Conservation (phyloP, 2,329 filamentous ascomycete genomes). For the Apiospora pterosperma region DNA sequence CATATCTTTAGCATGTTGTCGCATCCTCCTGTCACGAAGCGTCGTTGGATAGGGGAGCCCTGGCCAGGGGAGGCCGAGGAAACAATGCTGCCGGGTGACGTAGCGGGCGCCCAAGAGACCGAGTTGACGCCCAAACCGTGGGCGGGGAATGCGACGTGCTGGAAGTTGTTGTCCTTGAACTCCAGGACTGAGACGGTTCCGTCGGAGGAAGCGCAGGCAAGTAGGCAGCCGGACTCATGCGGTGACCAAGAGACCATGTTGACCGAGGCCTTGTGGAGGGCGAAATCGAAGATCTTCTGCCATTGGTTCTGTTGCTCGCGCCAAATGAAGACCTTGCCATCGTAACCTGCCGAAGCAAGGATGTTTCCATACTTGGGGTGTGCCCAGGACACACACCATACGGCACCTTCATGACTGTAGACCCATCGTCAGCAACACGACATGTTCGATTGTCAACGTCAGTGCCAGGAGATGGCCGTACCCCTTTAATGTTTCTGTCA, state of each 20-base stretch:
- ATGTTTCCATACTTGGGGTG: constrained; percentile 99
- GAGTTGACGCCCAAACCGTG: constrained; percentile 94
- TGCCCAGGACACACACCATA: constrained; percentile 98
- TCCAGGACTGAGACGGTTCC: constrained; percentile 92
- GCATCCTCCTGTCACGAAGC: constrained; percentile 92
- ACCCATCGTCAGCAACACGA: not conserved
- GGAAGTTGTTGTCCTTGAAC: constrained; percentile 94
- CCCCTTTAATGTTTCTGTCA: constrained; percentile 94
- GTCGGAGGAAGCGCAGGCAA: constrained; percentile 92
- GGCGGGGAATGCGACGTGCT: constrained; percentile 83
- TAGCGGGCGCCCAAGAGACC: constrained; percentile 90
- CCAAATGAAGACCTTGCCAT: constrained; percentile 98
- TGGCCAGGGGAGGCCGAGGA: constrained; percentile 60
- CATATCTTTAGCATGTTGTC: constrained; percentile 95
- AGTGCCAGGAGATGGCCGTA: constrained; percentile 38
- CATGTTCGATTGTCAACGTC: not conserved
- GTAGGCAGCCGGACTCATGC: constrained; percentile 89
- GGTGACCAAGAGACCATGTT: constrained; percentile 98
- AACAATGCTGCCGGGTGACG: constrained; percentile 78
- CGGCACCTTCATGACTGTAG: constrained; percentile 85
- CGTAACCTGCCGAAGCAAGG: constrained; percentile 90
- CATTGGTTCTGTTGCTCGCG: constrained; percentile 76
- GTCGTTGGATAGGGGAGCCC: constrained; percentile 61
- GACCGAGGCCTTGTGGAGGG: constrained; percentile 90
- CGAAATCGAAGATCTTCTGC: constrained; percentile 90